A percentile compares a stretch with the other conserved stretches of the same genome.
Conservation (phyloP, 2,329 filamentous ascomycete species). For the Ophiognomonia clavigignenti-juglandacearum region DNA sequence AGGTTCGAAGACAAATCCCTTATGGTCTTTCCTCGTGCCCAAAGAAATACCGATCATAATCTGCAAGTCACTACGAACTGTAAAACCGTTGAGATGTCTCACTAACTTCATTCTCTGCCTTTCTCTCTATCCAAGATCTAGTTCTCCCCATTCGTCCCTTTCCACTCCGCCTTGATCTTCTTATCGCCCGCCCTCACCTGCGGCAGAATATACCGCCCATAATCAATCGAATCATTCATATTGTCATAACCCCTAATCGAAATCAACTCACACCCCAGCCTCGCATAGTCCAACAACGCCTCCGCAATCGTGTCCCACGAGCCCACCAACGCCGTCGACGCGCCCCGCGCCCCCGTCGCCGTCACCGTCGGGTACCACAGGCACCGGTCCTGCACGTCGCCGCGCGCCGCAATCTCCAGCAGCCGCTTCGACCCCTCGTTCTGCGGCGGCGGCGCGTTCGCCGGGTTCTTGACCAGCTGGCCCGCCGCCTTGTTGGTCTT, state of each 20-base stretch:
- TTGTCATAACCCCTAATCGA: slow-evolving; percentile 60
- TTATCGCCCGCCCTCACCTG: slow-evolving; percentile 35
- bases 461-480: slow-evolving; percentile 26
- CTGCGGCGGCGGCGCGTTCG: slow-evolving; percentile 38
- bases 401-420: slow-evolving; percentile 50
- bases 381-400: slow-evolving; percentile 55
- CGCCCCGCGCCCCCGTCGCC: slow-evolving; percentile 54
- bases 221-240: slow-evolving; percentile 54
- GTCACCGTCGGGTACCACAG: slow-evolving; percentile 62
- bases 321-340: slow-evolving; percentile 54
- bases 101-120: no score
- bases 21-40: no score
- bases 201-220: slow-evolving; percentile 51
- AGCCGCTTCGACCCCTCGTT: slow-evolving; percentile 56
- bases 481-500: slow-evolving; percentile 30
- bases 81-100: no score
- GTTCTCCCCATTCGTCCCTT: background rate
- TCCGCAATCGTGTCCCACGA: slow-evolving; percentile 47
- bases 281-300: slow-evolving; percentile 52
- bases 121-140: no score
- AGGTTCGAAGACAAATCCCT: no score
- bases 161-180: slow-evolving; percentile 15
- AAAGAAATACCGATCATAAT: no score
- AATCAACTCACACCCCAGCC: slow-evolving; percentile 51
- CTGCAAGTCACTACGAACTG: slow-evolving; percentile 34